Base-by-base conservation (phyloP, 1,284 basidiomycete genomes). In the Boletus smithii region DNA sequence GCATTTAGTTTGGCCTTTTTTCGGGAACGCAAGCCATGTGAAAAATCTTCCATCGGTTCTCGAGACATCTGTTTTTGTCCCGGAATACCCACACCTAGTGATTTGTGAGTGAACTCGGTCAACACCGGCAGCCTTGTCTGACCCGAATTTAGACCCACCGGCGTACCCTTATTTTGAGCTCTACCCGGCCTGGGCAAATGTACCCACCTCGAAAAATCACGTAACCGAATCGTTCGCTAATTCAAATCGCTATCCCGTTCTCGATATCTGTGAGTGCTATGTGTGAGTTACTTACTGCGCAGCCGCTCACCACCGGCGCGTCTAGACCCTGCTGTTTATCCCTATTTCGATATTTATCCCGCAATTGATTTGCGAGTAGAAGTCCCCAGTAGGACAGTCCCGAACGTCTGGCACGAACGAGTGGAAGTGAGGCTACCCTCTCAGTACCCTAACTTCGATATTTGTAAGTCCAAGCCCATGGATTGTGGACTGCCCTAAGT, bases 81-180 rank as follows among this genome's bases (percentile, higher is more conserved):
- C 34, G 8, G 53, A 53, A 35, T 73, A 73, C 48, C 68, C 73
- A 13, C 54, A 58, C 32, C 33, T 69, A 17, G 55, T 62, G 9
- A 65, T 71, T 32, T 71, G 72, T 73, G 51, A 57, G 71, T 56
- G 8, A 20, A 4, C 3, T 33, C 3, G 20, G 17, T 20, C 17
- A 10, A 26, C n/a, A 23, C 14, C 7, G 17, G 16, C 8, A 14
- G 14, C 22, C 42, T 20, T 23, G 13, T 34, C 50, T 63, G 23
- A 65, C 35, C 17, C 3, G 8, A 13, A 36, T 44, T 11, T 44
- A 74, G 76, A 75, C 53, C 60, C 63, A 14, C 49, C 67, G 9
- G 65, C 63, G 8, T 78, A 77, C 53, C 75, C 76, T 43, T 53
- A 68, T 58, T 69, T 77, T 32, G 69, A 76, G 29, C 55, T 78